These are phyloP conservation scores for Rhizopogon rudus DNA, from an alignment of 768 basidiomycete genomes.

Conservation along the genomic window DNA sequence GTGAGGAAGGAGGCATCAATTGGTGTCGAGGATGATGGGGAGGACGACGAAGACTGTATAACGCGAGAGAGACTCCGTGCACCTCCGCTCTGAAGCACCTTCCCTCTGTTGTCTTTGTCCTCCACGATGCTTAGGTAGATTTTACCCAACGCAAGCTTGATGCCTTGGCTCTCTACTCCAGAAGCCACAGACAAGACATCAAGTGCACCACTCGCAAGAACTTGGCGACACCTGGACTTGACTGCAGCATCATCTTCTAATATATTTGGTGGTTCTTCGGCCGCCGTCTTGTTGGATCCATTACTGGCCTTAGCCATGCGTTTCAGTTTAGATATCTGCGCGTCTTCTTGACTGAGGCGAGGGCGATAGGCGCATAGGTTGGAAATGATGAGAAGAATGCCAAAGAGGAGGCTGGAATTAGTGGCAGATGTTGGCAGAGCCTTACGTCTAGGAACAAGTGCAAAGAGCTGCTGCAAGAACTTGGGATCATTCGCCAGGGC, in stretches of 20 bases:
- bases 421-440: conserved; percentile 19
- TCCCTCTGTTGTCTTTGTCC: conserved; percentile 72
- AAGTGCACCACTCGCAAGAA: conserved; percentile 61
- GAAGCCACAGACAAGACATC: conserved; percentile 57
- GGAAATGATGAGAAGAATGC: conserved; percentile 66
- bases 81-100: conserved; percentile 74
- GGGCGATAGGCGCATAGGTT: conserved; percentile 74
- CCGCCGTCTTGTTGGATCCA: conserved; percentile 26
- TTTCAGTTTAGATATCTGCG: conserved; percentile 75
- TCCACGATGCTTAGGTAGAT: conserved; percentile 69
- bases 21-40: conserved; percentile 21
- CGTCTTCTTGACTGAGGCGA: conserved; percentile 72
- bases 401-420: conserved; percentile 64
- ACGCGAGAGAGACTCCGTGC: conserved; percentile 58
- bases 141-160: conserved; percentile 54
- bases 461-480: conserved; percentile 56
- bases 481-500: conserved; percentile 44
- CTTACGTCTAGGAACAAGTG: conserved; percentile 51
- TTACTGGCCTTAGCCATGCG: conserved; percentile 57
- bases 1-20: conserved; percentile 38
- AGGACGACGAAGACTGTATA: conserved; percentile 45
- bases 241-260: conserved; percentile 69
- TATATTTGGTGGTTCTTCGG: conserved; percentile 24
- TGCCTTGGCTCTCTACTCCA: conserved; percentile 56
- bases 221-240: conserved; percentile 48